These are phyloP conservation scores for Serendipita sp. DNA, from an alignment of 768 basidiomycete genomes.

Conservation along the genomic window DNA sequence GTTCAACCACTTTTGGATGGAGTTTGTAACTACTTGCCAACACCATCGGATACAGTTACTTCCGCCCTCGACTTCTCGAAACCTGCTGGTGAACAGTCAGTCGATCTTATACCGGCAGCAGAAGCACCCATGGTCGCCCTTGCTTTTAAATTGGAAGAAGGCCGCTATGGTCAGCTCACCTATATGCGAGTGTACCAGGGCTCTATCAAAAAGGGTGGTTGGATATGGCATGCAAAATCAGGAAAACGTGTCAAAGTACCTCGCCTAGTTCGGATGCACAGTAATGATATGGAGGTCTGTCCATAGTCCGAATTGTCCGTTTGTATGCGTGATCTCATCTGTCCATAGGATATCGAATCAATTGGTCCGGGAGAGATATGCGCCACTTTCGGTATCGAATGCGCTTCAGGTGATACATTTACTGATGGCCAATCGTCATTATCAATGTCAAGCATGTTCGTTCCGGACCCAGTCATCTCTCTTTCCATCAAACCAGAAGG, in stretches of 20 bases:
- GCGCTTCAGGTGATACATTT: conserved; percentile 94
- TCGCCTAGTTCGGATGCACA: conserved; percentile 91
- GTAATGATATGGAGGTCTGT: conserved; percentile 92
- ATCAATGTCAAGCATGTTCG: conserved; percentile 98
- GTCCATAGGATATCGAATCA: conserved; percentile 65
- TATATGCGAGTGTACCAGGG: conserved; percentile 99
- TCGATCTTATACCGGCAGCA: conserved; percentile 67
- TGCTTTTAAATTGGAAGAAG: conserved; percentile 98
- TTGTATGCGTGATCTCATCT: not conserved
- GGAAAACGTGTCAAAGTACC: conserved; percentile 98
- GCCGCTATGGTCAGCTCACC: conserved; percentile 89
- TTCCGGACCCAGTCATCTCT: conserved; percentile 96
- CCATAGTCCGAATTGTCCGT: not conserved
- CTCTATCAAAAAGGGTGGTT: conserved; percentile 64
- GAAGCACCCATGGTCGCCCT: conserved; percentile 79
- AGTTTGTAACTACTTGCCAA: conserved; percentile 87
- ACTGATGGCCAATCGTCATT: conserved; percentile 79
- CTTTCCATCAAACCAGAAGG: conserved; percentile 85
- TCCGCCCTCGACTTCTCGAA: conserved; percentile 71
- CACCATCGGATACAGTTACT: conserved; percentile 61
- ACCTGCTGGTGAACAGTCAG: conserved; percentile 44
- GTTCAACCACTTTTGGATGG: conserved; percentile 91
- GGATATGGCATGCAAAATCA: conserved; percentile 82
- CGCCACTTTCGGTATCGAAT: conserved; percentile 97
- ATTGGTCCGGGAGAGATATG: conserved; percentile 98